Conservation (phyloP, 495 filamentous ascomycete species). For the Hypomontagnella submonticulosa region DNA sequence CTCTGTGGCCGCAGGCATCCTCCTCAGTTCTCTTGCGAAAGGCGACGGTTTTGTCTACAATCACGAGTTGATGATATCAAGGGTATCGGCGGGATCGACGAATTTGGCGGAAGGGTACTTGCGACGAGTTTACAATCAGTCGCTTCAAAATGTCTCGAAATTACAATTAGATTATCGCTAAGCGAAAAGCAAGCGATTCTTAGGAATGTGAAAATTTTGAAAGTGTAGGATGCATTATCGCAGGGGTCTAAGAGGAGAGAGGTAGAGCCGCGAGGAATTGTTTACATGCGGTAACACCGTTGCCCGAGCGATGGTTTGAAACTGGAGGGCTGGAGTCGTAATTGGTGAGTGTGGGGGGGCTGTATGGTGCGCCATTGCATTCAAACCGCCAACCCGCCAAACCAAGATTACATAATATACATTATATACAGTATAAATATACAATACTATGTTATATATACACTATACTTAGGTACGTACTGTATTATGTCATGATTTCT, state of each 20-base stretch:
- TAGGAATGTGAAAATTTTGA: conserved; percentile 33
- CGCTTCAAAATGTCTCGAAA: conserved; percentile 35
- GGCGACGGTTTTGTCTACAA: conserved; percentile 15
- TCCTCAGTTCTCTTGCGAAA: conserved; percentile 28
- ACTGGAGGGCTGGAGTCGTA: background rate
- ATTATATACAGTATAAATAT: too few relatives aligned
- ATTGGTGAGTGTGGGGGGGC: too few relatives aligned
- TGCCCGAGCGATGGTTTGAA: conserved; percentile 30
- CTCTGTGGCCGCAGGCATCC: conserved; percentile 48
- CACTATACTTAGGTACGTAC: too few relatives aligned
- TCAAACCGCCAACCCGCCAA: too few relatives aligned
- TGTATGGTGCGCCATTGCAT: too few relatives aligned
- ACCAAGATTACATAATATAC: too few relatives aligned
- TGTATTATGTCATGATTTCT: too few relatives aligned
- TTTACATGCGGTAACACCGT: conserved; percentile 33
- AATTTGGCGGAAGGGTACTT: conserved; percentile 11
- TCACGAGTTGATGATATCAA: background rate
- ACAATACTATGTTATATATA: too few relatives aligned
- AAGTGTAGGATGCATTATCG: conserved; percentile 16
- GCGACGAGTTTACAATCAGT: background rate
- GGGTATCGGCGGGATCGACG: conserved; percentile 3
- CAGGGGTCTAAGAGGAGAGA: conserved; percentile 20
- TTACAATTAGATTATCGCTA: conserved; percentile 35
- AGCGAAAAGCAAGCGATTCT: conserved; percentile 12
- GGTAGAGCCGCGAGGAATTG: conserved; percentile 21